A percentile compares a stretch with the other conserved stretches of the same genome.
Conservation (phyloP, 1,284 basidiomycete genomes). For the Marasmius fiardii region DNA sequence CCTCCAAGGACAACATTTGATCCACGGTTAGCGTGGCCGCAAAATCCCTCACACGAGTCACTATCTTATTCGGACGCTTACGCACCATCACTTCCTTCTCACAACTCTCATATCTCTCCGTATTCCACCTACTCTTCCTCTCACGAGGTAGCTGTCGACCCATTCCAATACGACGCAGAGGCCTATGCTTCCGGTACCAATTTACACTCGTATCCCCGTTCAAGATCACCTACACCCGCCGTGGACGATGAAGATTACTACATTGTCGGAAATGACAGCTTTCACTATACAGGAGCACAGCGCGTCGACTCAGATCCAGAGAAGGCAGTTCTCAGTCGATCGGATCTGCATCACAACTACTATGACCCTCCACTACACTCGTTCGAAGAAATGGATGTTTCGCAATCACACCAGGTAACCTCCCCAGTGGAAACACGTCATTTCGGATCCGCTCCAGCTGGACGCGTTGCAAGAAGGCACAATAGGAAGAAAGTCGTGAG, state of each 20-base stretch:
- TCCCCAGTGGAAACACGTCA: constrained; percentile 67
- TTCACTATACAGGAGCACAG: constrained; percentile 47
- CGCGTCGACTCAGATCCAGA: constrained; percentile 29
- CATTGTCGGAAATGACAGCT: constrained; percentile 48
- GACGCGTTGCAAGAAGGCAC: constrained; percentile 71
- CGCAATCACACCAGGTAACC: constrained; percentile 29
- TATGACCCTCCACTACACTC: neutral
- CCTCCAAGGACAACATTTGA: neutral
- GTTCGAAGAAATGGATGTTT: neutral
- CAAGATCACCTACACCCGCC: constrained; percentile 70
- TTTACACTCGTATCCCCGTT: constrained; percentile 53
- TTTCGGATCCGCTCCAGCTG: constrained; percentile 83
- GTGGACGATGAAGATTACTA: constrained; percentile 68
- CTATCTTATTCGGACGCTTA: constrained; percentile 25
- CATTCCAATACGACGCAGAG: constrained; percentile 56
- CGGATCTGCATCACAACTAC: neutral
- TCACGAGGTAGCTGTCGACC: constrained; percentile 32
- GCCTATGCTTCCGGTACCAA: constrained; percentile 62
- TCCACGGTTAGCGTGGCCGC: constrained; percentile 10
- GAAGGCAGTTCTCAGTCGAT: constrained; percentile 20
- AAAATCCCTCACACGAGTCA: constrained; percentile 4
- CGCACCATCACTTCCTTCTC: constrained; percentile 22
- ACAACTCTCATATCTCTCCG: constrained; percentile 16
- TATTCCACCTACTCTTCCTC: constrained; percentile 22
- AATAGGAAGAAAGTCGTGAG: constrained; percentile 72